Evolutionary conservation across 1,284 basidiomycete species (phyloP).

Genomic region (Boletellus sp.): DNA sequence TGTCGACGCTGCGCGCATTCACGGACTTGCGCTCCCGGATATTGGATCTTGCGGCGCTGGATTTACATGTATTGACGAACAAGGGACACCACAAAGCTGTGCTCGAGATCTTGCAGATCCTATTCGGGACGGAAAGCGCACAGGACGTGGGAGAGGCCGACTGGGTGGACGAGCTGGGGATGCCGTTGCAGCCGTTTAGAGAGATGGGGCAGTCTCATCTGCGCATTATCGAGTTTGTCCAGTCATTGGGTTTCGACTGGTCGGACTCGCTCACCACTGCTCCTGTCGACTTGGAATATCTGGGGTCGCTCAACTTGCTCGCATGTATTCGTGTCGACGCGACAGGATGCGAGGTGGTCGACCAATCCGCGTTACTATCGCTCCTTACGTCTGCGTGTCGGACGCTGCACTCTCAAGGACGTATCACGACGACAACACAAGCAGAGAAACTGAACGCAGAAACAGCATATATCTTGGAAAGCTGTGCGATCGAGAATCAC

Average conservation of each 20-base stretch:
- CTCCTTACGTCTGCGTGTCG: slow-evolving; percentile 62
- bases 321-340: slow-evolving; percentile 71
- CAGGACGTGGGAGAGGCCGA: slow-evolving; percentile 41
- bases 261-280: slow-evolving; percentile 66
- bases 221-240: slow-evolving; percentile 83
- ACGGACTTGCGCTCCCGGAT: slow-evolving; percentile 82
- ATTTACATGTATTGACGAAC: slow-evolving; percentile 83
- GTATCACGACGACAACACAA: slow-evolving; percentile 59
- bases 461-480: slow-evolving; percentile 73
- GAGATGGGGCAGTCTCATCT: slow-evolving; percentile 79
- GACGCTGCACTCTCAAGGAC: slow-evolving; percentile 64
- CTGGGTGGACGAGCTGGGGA: slow-evolving; percentile 40
- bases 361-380: slow-evolving; percentile 65
- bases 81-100: slow-evolving; percentile 73
- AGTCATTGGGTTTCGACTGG: slow-evolving; percentile 87
- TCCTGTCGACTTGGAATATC: slow-evolving; percentile 63
- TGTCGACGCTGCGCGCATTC: slow-evolving; percentile 73
- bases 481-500: slow-evolving; percentile 84
- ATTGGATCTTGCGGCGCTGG: slow-evolving; percentile 84
- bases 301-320: slow-evolving; percentile 69
- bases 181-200: slow-evolving; percentile 51
- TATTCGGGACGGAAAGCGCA: slow-evolving; percentile 64
- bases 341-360: slow-evolving; percentile 80
- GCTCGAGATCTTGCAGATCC: slow-evolving; percentile 65
- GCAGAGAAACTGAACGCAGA: slow-evolving; percentile 71